A percentile compares a stretch with the other conserved stretches of the same genome.
phyloP scores from a whole-genome alignment of 352 stramenopile species.

The Phytophthora boehmeriae region DNA sequence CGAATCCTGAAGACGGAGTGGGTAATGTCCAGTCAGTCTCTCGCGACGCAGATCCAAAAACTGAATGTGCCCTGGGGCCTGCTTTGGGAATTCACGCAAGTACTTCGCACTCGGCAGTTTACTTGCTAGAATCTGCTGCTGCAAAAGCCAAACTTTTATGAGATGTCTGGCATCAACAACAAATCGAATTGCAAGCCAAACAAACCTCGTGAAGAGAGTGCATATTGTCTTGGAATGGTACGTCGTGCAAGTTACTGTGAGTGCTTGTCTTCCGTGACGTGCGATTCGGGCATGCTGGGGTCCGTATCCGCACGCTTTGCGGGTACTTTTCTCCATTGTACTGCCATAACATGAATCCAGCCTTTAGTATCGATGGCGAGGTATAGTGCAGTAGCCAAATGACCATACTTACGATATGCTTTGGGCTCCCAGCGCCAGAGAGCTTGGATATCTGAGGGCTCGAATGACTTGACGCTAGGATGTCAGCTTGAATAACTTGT shows the following conservation, averaged over 20 bases:
- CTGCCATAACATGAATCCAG: slow-evolving; percentile 8
- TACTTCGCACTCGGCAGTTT: slow-evolving; percentile 40
- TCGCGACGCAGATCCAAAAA: slow-evolving; percentile 16
- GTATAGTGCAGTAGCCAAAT: background rate
- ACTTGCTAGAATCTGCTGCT: slow-evolving; percentile 3
- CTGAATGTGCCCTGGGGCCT: slow-evolving; percentile 39
- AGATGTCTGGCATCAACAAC: background rate
- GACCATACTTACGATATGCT: slow-evolving; percentile 29
- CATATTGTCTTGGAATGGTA: slow-evolving; percentile 14
- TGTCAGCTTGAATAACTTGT: too few species aligned
- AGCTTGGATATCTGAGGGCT: background rate
- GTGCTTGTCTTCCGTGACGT: slow-evolving; percentile 30
- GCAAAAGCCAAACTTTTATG: slow-evolving; percentile 1
- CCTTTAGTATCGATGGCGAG: background rate
- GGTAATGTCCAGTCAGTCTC: slow-evolving; percentile 13
- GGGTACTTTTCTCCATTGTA: slow-evolving; percentile 35
- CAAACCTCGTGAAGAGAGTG: slow-evolving; percentile 42
- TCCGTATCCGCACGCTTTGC: slow-evolving; percentile 42
- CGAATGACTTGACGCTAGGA: background rate
- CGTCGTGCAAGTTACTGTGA: slow-evolving; percentile 5
- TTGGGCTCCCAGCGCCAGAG: slow-evolving; percentile 18
- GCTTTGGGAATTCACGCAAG: slow-evolving; percentile 54
- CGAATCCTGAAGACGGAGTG: slow-evolving; percentile 26
- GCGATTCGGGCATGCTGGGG: slow-evolving; percentile 34
- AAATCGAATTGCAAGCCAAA: background rate